Base-by-base conservation (phyloP, 1,139 yeast genomes). In the Candida sp. region DNA sequence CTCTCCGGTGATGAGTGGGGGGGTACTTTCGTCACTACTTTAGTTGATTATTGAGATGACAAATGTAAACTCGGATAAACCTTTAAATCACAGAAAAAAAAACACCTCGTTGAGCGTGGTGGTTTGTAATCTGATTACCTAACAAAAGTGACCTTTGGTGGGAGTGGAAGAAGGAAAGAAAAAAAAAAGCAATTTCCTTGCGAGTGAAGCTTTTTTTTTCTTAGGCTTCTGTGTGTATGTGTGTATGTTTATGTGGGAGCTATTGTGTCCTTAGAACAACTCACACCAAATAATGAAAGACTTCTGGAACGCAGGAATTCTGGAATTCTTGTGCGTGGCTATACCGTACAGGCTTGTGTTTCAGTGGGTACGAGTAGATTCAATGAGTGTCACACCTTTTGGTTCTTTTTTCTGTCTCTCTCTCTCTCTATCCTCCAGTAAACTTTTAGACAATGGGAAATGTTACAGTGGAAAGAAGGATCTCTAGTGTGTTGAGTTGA, bases 51-150 rank as follows among this genome's bases (percentile, higher is more conserved):
- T 25, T 26, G 22, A 11, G 42, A 38, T 38, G 42, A 26, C 42
- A 26, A 38, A 38, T 38, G 22, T 3, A 38, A 38, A 38, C 42
- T 38, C 42, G 42, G 42, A 38, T 9, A 38, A 5, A 38, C 31
- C 12, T 11, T 38, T 38, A 38, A 38, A 25, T 26, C 38, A 34
- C 12, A 34, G 5, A 34, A 34, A 34, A n/a, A n/a, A 34, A 32
- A 32, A 32, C 8, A 34, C 5, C 17, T 9, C 17, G 9, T 34
- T 17, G 38, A 5, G 12, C 25, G 38, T 7, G n/a, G 7, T 34
- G 38, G 38, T 34, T 34, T 34, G 38, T 34, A 34, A 34, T 12
- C 37, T 22, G 41, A 38, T 38, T 25, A 38, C 42, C 30, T 38
- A 38, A 38, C 6, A 25, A 11, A 22, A 25, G 9, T 38, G 42